A percentile compares a stretch with the other conserved stretches of the same genome.
Evolutionary conservation across 2,329 filamentous ascomycete species (phyloP).

Genomic region (Magnaporthiopsis rhizophila): DNA sequence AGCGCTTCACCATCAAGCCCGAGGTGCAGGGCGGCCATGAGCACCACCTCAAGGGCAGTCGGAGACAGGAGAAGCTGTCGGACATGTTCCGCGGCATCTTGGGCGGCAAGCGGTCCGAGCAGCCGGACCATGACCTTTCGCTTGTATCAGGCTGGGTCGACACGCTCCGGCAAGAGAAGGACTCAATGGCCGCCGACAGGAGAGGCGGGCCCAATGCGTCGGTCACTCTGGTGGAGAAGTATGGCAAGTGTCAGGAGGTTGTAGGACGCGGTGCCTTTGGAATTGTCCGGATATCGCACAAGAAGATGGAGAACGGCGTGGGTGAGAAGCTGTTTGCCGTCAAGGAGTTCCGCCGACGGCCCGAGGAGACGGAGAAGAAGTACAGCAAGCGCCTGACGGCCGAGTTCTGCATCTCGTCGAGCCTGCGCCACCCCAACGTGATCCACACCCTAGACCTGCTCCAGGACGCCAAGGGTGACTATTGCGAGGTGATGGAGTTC

Average conservation of each 20-base stretch:
- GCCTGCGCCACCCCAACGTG: constrained; percentile 91
- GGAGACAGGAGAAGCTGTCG: constrained; percentile 87
- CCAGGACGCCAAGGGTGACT: constrained; percentile 93
- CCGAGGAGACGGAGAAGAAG: constrained; percentile 91
- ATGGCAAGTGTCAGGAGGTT: constrained; percentile 96
- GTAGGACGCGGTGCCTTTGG: constrained; percentile 95
- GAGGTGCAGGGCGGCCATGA: constrained; percentile 64
- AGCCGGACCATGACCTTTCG: constrained; percentile 58
- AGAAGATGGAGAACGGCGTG: constrained; percentile 73
- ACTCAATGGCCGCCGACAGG: constrained; percentile 65
- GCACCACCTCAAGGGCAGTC: constrained; percentile 82
- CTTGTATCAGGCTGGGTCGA: constrained; percentile 96
- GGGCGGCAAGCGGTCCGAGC: constrained; percentile 75
- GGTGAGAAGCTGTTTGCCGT: constrained; percentile 90
- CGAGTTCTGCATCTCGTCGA: constrained; percentile 97
- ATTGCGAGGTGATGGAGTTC: constrained; percentile 99
- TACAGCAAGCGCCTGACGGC: constrained; percentile 96
- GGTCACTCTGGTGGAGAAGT: constrained; percentile 84
- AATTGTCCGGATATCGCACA: constrained; percentile 95
- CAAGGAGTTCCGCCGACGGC: constrained; percentile 92
- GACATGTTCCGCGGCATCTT: constrained; percentile 86
- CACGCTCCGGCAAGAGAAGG: constrained; percentile 81
- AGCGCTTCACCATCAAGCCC: constrained; percentile 43
- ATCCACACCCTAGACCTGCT: constrained; percentile 95
- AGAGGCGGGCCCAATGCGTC: constrained; percentile 68